phyloP scores from a whole-genome alignment of 2,329 filamentous ascomycete species.

The Botrytis pseudocinerea region DNA sequence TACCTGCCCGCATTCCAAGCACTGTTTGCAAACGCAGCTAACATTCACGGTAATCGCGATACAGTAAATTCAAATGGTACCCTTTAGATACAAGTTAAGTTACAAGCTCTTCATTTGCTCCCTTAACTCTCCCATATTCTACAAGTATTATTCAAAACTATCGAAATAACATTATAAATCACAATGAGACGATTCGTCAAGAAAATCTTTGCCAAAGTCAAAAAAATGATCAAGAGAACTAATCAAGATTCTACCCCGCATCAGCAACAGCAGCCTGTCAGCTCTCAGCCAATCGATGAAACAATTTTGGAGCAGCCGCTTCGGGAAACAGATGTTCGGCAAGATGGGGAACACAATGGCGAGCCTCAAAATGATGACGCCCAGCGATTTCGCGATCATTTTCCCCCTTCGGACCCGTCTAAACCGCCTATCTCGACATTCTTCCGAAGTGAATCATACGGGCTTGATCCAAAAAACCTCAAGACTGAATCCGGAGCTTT shows the following conservation, averaged over 20 bases:
- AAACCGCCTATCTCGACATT: neutral
- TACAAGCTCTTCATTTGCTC: neutral
- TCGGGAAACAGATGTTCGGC: neutral
- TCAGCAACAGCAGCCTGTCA: neutral
- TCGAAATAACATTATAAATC: neutral
- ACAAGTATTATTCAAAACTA: neutral
- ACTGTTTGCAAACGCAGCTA: neutral
- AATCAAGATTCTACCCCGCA: neutral
- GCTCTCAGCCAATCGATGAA: neutral
- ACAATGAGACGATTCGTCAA: neutral
- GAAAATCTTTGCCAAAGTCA: neutral
- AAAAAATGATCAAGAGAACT: neutral
- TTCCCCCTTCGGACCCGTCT: neutral
- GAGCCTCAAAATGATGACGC: neutral
- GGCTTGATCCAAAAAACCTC: neutral
- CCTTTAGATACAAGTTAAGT: neutral
- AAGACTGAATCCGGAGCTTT: slow-evolving; percentile 6
- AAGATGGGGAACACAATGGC: neutral
- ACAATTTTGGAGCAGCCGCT: neutral
- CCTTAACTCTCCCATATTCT: too few species aligned
- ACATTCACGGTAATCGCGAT: neutral
- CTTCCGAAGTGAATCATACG: neutral
- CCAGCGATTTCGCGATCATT: neutral
- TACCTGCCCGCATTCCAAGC: slow-evolving; percentile 3
- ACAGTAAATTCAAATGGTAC: neutral